Evolutionary conservation across 768 basidiomycete species (phyloP).

Genomic region (Suillus clintonianus): DNA sequence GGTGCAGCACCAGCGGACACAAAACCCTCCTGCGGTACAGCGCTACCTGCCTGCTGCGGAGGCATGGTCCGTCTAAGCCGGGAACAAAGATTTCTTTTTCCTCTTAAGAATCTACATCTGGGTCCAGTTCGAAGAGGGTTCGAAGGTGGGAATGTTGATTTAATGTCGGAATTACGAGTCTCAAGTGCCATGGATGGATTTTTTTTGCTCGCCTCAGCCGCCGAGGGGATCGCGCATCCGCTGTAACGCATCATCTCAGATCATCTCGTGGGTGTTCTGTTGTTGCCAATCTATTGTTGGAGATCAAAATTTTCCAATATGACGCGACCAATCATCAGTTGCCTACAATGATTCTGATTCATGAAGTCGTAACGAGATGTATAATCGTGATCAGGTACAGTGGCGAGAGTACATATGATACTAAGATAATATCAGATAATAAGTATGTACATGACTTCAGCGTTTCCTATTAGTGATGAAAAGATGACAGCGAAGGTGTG

Average conservation of each 20-base stretch:
- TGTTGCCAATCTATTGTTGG: constrained; percentile 5
- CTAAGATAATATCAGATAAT: neutral
- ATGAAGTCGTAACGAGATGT: neutral
- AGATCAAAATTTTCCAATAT: neutral
- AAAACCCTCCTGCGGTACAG: neutral
- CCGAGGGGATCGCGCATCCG: neutral
- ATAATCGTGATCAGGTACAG: constrained; percentile 7
- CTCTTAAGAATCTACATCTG: neutral
- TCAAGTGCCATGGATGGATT: neutral
- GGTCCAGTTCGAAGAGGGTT: neutral
- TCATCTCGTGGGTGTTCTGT: neutral
- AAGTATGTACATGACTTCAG: constrained; percentile 11
- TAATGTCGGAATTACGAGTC: neutral
- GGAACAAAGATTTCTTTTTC: neutral
- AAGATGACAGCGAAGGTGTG: neutral
- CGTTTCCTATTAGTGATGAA: neutral
- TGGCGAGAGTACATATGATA: neutral
- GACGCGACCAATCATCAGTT: constrained; percentile 1
- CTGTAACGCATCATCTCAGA: neutral
- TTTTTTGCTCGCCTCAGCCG: neutral
- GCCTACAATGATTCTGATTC: neutral
- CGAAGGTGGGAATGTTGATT: neutral
- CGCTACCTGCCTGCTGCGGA: neutral
- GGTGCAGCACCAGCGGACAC: neutral
- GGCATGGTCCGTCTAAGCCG: neutral